A percentile compares a stretch with the other conserved stretches of the same genome.
Conservation (phyloP, 345 rosid genomes). For the Draba incana region DNA sequence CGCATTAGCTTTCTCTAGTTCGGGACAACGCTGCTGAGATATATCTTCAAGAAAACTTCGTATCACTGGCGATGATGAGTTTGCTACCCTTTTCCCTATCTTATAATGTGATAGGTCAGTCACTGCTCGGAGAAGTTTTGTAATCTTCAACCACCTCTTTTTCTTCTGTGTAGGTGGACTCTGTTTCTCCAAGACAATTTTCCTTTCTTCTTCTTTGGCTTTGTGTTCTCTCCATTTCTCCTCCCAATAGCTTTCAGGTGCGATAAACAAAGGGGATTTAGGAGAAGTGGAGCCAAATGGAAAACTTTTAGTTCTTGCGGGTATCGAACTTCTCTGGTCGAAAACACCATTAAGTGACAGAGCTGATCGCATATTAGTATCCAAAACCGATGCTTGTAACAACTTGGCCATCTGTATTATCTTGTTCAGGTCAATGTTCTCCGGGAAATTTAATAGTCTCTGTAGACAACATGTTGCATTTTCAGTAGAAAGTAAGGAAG, state of each 20-base stretch:
- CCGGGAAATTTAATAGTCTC: slow-evolving; percentile 76
- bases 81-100: slow-evolving; percentile 38
- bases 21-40: slow-evolving; percentile 52
- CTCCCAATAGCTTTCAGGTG: slow-evolving; percentile 90
- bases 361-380: slow-evolving; percentile 40
- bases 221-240: slow-evolving; percentile 80
- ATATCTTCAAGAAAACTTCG: slow-evolving; percentile 64
- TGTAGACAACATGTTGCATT: slow-evolving; percentile 80
- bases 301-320: slow-evolving; percentile 48
- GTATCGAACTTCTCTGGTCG: slow-evolving; percentile 16
- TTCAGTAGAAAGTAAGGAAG: slow-evolving; percentile 85
- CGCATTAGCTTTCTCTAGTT: neutral
- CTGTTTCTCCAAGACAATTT: slow-evolving; percentile 40
- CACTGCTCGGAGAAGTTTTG: slow-evolving; percentile 55
- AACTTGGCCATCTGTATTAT: slow-evolving; percentile 64
- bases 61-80: slow-evolving; percentile 47
- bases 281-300: slow-evolving; percentile 55
- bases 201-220: slow-evolving; percentile 55
- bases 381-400: slow-evolving; percentile 59
- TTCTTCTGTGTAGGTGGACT: slow-evolving; percentile 47
- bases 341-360: slow-evolving; percentile 24
- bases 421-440: slow-evolving; percentile 56
- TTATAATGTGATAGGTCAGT: slow-evolving; percentile 56
- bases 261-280: slow-evolving; percentile 50
- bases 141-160: slow-evolving; percentile 63